Conservation (phyloP, 306 rosid genomes). For the Hippophae tibetana region DNA sequence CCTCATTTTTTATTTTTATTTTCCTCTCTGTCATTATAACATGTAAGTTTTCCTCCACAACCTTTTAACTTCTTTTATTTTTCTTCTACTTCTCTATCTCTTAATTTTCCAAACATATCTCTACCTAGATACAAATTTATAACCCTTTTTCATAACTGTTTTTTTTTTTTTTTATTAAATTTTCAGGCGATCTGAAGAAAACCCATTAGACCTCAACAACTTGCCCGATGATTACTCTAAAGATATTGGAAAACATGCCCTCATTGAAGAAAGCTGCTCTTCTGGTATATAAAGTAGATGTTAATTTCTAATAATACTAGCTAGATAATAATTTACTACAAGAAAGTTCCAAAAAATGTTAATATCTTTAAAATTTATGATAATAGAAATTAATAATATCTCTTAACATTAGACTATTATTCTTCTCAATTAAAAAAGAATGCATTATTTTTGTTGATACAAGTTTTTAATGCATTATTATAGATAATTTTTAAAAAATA, state of each 20-base stretch:
- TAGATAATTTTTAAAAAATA: too few species aligned
- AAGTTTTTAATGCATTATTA: too few species aligned
- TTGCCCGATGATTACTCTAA: conserved; percentile 69
- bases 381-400: too few species aligned
- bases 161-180: conserved; percentile 9
- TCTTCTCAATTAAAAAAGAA: too few species aligned
- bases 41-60: conserved; percentile 71
- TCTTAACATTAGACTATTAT: too few species aligned
- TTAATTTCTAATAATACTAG: too few species aligned
- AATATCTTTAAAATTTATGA: too few species aligned
- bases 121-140: neutral
- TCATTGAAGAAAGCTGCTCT: conserved; percentile 29
- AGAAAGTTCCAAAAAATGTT: neutral
- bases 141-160: conserved; percentile 2
- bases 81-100: conserved; percentile 5
- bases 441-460: too few species aligned
- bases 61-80: conserved; percentile 14
- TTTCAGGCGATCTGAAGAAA: conserved; percentile 73
- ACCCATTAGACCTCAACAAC: conserved; percentile 87
- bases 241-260: conserved; percentile 44
- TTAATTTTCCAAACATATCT: neutral
- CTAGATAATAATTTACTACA: neutral
- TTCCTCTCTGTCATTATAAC: conserved; percentile 47
- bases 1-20: conserved; percentile 11
- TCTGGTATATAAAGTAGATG: conserved; percentile 23